These are phyloP conservation scores for Podochytrium sp. DNA, from an alignment of 192 early-diverging fungal genomes.

Conservation along the genomic window DNA sequence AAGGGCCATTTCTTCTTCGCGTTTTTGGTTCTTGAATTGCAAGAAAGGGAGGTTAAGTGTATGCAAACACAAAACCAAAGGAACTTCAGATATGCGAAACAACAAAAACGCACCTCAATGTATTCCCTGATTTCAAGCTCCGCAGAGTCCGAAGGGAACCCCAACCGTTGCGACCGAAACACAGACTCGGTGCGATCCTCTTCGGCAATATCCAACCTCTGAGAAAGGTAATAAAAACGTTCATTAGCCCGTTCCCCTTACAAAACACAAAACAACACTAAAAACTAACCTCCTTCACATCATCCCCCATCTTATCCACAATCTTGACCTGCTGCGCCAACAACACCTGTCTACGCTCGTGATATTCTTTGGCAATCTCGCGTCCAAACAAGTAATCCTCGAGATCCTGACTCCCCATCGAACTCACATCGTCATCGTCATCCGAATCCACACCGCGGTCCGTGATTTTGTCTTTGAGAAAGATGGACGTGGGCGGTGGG, in stretches of 20 bases:
- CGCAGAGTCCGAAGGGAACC: not conserved
- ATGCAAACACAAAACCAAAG: no score
- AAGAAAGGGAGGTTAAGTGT: not conserved
- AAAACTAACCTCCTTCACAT: constrained; percentile 15
- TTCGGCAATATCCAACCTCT: constrained; percentile 15
- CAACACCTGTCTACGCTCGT: constrained; percentile 28
- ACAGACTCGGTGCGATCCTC: not conserved
- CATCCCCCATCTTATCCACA: constrained; percentile 15
- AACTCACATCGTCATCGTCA: constrained; percentile 31
- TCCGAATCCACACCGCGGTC: not conserved
- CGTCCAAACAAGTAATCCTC: constrained; percentile 49
- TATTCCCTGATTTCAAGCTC: constrained; percentile 4
- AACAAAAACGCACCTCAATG: not conserved
- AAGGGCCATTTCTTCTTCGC: not conserved
- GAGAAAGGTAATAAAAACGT: not conserved
- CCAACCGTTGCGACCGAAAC: constrained; percentile 5
- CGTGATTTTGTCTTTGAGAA: constrained; percentile 4
- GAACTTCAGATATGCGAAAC: no score
- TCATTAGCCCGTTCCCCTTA: not conserved
- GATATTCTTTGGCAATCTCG: constrained; percentile 42
- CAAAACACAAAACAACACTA: not conserved
- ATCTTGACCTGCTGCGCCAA: constrained; percentile 35
- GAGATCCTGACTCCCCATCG: constrained; percentile 31
- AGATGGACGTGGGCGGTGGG: not conserved
- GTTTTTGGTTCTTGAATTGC: constrained; percentile 18